phyloP scores from a whole-genome alignment of 495 filamentous ascomycete species.

The Glarea lozoyensis region DNA sequence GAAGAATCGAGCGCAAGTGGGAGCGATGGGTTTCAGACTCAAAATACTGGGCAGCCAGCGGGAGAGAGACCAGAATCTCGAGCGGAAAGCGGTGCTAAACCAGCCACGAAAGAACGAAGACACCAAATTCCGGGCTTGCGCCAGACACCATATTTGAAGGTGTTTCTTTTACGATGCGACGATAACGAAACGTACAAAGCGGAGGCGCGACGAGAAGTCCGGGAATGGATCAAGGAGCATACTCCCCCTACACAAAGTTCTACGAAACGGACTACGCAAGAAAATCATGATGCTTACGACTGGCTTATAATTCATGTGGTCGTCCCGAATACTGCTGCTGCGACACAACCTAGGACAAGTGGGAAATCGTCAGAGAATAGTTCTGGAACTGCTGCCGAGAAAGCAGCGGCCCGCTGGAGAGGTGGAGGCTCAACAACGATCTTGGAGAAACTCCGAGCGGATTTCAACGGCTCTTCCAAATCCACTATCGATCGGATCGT shows the following conservation, averaged over 20 bases:
- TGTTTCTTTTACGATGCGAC: conserved; percentile 82
- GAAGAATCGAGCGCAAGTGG: conserved; percentile 28
- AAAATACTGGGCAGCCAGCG: conserved; percentile 19
- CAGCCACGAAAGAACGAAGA: conserved; percentile 50
- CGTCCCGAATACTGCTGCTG: conserved; percentile 66
- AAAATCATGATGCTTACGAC: conserved; percentile 93
- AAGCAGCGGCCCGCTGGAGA: conserved; percentile 52
- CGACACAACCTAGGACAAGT: conserved; percentile 53
- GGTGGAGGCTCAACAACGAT: conserved; percentile 70
- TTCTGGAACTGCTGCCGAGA: conserved; percentile 29
- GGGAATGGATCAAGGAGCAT: conserved; percentile 85
- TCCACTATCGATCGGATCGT: conserved; percentile 67
- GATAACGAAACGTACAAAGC: conserved; percentile 90
- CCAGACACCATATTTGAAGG: conserved; percentile 88
- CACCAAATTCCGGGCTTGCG: conserved; percentile 94
- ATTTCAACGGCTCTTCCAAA: conserved; percentile 86
- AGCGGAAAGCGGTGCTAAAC: conserved; percentile 8
- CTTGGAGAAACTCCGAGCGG: conserved; percentile 80
- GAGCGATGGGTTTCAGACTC: conserved; percentile 44
- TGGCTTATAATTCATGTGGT: conserved; percentile 93
- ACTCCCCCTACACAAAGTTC: conserved; percentile 44
- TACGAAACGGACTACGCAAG: conserved; percentile 34
- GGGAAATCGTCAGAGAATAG: conserved; percentile 30
- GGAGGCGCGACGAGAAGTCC: conserved; percentile 61
- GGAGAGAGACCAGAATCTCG: conserved; percentile 15